Evolutionary conservation across 306 rosid genomes (phyloP).

Genomic region (Trichosanthes truncata): DNA sequence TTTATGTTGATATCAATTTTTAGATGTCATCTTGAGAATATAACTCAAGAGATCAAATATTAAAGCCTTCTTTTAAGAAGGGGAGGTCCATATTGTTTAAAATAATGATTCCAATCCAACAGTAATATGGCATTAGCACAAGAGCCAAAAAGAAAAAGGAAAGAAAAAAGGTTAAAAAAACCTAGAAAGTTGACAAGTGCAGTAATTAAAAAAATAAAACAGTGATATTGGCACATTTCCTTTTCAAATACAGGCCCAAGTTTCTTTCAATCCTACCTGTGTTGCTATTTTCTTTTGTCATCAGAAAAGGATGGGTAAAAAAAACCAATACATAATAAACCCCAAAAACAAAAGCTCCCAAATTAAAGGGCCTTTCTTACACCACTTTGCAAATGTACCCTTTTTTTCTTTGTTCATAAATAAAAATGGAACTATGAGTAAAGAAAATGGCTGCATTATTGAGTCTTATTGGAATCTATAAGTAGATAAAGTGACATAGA

Average conservation of each 20-base stretch:
- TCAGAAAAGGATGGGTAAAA: not conserved
- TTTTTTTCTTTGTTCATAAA: not conserved
- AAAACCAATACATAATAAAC: not conserved
- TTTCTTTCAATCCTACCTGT: not conserved
- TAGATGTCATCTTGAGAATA: no score
- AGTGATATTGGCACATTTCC: not conserved
- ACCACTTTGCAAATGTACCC: not conserved
- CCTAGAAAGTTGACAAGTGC: not conserved
- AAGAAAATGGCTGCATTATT: not conserved
- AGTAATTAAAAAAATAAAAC: not conserved
- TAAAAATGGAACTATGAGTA: not conserved
- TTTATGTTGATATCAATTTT: no score
- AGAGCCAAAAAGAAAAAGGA: not conserved
- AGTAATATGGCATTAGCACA: not conserved
- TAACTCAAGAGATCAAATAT: no score
- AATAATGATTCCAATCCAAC: not conserved
- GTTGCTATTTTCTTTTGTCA: not conserved
- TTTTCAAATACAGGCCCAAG: not conserved
- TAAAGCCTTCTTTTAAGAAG: no score
- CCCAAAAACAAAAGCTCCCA: not conserved
- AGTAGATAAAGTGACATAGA: not conserved
- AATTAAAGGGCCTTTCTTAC: not conserved
- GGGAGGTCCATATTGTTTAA: not conserved
- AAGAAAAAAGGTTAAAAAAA: not conserved
- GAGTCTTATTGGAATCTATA: not conserved